Evolutionary conservation across 129 eudicot species (phyloP).

Genomic region (Helianthus tuberosus): DNA sequence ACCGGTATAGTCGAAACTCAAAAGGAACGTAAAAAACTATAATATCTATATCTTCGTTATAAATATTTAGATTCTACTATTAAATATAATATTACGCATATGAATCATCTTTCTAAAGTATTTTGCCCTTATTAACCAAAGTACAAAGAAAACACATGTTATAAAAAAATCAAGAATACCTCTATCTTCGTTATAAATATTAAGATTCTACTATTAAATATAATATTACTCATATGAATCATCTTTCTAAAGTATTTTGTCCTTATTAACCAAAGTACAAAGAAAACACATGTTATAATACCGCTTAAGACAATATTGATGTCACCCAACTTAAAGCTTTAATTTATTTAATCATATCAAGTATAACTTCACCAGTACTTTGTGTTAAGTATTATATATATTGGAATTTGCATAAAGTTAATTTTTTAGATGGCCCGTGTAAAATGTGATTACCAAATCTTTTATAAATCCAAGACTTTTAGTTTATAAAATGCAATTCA

Average conservation of each 20-base stretch:
- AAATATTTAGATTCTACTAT: no score
- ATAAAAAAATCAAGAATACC: neutral
- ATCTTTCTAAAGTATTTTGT: neutral
- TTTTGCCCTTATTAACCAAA: neutral
- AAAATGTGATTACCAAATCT: neutral
- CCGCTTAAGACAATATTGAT: neutral
- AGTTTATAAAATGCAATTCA: neutral
- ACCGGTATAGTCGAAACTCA: no score
- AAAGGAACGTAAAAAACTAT: no score
- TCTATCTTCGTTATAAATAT: no score
- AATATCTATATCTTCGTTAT: no score
- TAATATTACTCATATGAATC: neutral
- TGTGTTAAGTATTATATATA: neutral
- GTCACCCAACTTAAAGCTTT: slow-evolving; percentile 2
- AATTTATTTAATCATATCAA: neutral
- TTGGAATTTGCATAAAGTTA: neutral
- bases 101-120: neutral
- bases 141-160: neutral
- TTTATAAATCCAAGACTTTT: neutral
- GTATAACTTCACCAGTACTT: neutral
- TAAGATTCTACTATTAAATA: no score
- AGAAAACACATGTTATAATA: neutral
- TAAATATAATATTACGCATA: neutral
- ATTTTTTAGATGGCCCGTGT: neutral
- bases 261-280: neutral